Conservation (phyloP, 2,329 filamentous ascomycete genomes). For the Calonectria hawksworthii region DNA sequence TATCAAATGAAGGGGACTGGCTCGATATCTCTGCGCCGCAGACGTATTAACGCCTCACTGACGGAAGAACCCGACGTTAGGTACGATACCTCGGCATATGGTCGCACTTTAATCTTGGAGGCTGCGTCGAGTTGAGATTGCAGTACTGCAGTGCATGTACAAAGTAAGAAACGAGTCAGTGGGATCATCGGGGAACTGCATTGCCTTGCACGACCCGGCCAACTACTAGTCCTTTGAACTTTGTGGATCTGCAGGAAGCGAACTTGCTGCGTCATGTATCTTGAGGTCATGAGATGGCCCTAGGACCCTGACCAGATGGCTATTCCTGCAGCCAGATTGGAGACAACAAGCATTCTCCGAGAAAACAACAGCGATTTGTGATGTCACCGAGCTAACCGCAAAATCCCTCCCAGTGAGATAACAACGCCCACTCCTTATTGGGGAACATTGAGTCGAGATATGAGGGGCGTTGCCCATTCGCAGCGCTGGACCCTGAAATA, state of each 20-base stretch:
- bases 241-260: not conserved
- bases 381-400: not conserved
- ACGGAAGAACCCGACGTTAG: not conserved
- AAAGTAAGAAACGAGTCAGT: not conserved
- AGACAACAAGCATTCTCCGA: not conserved
- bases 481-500: not conserved
- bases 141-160: not conserved
- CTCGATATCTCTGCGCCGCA: not conserved
- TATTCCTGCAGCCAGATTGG: not conserved
- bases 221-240: not conserved
- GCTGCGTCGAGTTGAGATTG: not conserved
- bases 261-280: not conserved
- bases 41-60: not conserved
- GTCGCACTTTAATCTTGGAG: not conserved
- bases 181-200: slow-evolving; percentile 7
- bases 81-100: not conserved
- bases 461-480: not conserved
- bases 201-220: not conserved
- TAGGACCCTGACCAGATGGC: not conserved
- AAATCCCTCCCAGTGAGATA: not conserved
- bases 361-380: not conserved
- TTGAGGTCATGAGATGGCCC: not conserved
- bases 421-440: not conserved
- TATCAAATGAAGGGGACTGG: not conserved
- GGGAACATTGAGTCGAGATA: not conserved